Evolutionary conservation across 768 basidiomycete genomes (phyloP), one percentile per base, ranked within the genome.

Genomic region (Favolaschia claudopus): DNA sequence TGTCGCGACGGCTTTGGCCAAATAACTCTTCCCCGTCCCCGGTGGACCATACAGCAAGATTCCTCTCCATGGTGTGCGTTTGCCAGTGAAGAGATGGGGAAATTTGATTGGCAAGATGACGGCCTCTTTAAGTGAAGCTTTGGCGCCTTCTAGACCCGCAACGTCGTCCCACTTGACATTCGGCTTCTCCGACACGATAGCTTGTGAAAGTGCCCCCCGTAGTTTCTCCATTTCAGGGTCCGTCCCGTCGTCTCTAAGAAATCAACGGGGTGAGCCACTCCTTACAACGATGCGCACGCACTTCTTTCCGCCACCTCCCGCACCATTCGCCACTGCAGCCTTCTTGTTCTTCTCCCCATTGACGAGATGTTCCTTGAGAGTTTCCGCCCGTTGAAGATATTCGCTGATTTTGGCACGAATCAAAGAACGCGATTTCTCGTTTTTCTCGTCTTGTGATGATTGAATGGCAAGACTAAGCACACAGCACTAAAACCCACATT

Each of bases 31-130:
- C 14, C 97, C 97, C 10, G 97, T 99, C 3, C 97, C 97, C 0
- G 97, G 97, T 17, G 97, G 97, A 0, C 97, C 97, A 70, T 99
- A 99, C 4, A 99, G 80, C 54, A 99, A 76, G 49, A 99, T 99
- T 7, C 97, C 97, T 44, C 83, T 84, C 97, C 97, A 99, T 3
- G 97, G 96, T 10, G 96, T 98, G 17, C 97, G 89, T 74, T 99
- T 99, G 34, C 96, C 97, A 1, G 96, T 98, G 77, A 99, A 99
- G 27, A 99, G 84, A 75, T 98, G 95, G 2, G 97, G 97, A 68
- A 98, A 99, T 74, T 99, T 99, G 84, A 98, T 98, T 5, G 97
- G 97, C n/a, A 99, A 82, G 71, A 99, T 97, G 71, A 99, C 97
- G 33, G 97, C 96, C 73, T 99, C 97, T 72, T 99, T 98, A 69